These are phyloP conservation scores for Yamadazyma phyllophila DNA, from an alignment of 805 yeast genomes.

Conservation along the genomic window DNA sequence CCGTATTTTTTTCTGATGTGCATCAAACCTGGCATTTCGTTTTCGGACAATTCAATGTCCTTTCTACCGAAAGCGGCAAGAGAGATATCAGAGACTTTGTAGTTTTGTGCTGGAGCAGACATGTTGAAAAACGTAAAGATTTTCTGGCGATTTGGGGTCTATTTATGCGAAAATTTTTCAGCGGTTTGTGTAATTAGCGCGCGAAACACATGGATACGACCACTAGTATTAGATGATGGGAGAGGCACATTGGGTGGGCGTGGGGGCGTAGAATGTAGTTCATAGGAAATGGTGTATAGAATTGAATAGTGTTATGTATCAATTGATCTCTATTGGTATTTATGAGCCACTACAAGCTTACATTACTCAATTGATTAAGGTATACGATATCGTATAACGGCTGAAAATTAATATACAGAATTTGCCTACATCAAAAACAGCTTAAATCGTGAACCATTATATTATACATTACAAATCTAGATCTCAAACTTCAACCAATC, in stretches of 20 bases:
- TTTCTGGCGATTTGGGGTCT: not conserved
- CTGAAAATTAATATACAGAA: too few relatives aligned
- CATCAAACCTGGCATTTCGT: conserved; percentile 99
- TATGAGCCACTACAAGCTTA: too few relatives aligned
- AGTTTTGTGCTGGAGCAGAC: conserved; percentile 55
- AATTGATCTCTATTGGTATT: too few relatives aligned
- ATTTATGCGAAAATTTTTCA: conserved; percentile 5
- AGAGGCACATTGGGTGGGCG: too few relatives aligned
- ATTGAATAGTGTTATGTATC: too few relatives aligned
- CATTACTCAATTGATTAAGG: too few relatives aligned
- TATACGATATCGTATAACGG: too few relatives aligned
- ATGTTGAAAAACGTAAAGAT: conserved; percentile 9
- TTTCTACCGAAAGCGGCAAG: conserved; percentile 99
- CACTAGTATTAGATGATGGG: too few relatives aligned
- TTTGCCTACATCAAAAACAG: too few relatives aligned
- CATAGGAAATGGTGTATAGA: too few relatives aligned
- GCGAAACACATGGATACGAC: not conserved
- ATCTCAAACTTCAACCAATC: conserved; percentile 29
- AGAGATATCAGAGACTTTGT: conserved; percentile 96
- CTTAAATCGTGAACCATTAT: not conserved
- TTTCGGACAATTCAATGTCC: conserved; percentile 97
- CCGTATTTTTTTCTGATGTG: conserved; percentile 94
- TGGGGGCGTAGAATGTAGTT: too few relatives aligned
- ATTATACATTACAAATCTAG: conserved; percentile 5
- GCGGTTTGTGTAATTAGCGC: conserved; percentile 5